phyloP scores from a whole-genome alignment of 371 early-diverging fungal genomes.

The Rhizopus delemar region DNA sequence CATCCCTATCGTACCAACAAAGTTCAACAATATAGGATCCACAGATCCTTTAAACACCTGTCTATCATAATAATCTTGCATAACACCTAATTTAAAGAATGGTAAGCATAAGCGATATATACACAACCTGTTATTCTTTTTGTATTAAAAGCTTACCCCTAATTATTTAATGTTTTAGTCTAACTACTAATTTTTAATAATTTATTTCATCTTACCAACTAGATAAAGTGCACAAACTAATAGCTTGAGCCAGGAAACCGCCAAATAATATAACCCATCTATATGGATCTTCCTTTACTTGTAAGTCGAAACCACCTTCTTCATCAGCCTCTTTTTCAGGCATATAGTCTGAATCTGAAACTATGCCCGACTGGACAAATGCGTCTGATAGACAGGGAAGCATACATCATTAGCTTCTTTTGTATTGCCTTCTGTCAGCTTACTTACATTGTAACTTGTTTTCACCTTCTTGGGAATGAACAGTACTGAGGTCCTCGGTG shows the following conservation, averaged over 20 bases:
- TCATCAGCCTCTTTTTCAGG: conserved; percentile 16
- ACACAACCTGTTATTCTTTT: no score
- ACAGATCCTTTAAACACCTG: conserved; percentile 31
- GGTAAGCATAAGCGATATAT: background rate
- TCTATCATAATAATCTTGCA: conserved; percentile 38
- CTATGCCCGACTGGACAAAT: conserved; percentile 1
- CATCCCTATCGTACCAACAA: conserved; percentile 37
- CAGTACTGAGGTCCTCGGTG: conserved; percentile 11
- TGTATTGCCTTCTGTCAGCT: no score
- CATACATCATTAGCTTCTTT: no score
- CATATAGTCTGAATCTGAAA: conserved; percentile 15
- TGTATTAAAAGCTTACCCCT: conserved; percentile 10
- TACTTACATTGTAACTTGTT: conserved; percentile 4
- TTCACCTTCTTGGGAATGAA: conserved; percentile 7
- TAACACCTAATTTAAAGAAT: conserved; percentile 22
- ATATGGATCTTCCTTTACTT: conserved; percentile 29
- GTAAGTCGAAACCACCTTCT: conserved; percentile 1
- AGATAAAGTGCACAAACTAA: conserved; percentile 34
- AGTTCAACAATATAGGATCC: conserved; percentile 22
- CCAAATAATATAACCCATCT: conserved; percentile 35
- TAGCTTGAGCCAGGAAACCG: conserved; percentile 38
- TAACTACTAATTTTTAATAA: conserved; percentile 2
- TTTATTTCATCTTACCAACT: conserved; percentile 26
- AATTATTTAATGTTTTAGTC: conserved; percentile 2
- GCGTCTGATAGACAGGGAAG: conserved; percentile 1